Base-by-base conservation (phyloP, 768 basidiomycete species). In the Dendrothele bispora region DNA sequence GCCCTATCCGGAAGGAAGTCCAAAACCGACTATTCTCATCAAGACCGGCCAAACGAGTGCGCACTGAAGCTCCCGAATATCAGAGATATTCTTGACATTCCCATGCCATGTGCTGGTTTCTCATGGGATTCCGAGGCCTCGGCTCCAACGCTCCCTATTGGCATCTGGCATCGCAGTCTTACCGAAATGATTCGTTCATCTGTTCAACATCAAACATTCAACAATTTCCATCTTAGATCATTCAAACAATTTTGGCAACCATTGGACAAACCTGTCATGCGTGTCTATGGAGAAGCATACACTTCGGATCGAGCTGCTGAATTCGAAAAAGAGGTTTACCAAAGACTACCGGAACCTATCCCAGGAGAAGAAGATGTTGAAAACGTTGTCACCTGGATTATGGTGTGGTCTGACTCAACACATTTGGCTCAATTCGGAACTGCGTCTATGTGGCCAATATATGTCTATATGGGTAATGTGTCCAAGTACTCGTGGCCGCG, bases 391-490 rank as follows among this genome's bases (percentile, higher is more conserved):
- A 48, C 53, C 2, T 27, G 46, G 7, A 22, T 62, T 1, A 60
- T 60, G 59, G 15, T 60, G 7, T 60, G 58, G 38, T 61, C 60
- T 0, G 58, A 62, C 22, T 20, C 51, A 0, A 62, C 58, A 0
- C 57, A 61, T 27, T 54, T 61, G 3, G 26, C 61, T 0, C 51
- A 50, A 7, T 61, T 56, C 36, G 55, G 55, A 4, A 38, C 35
- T 39, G 44, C 53, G 6, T 10, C 45, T 8, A 21, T 54, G 20
- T 54, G 53, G 53, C 53, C 53, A 6, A 38, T 48, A n/a, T 54
- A 54, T 25, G 12, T 53, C 12, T 43, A 12, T 37, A 2, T 28
- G 10, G 30, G 30, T 10, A 10, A 10, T 34, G 10, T 10, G 30
- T 34, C 30, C 30, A 34, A 34, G n/a, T 34, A 34, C n/a, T 10